Conservation (phyloP, 2,329 filamentous ascomycete species). For the Colletotrichum sp. region DNA sequence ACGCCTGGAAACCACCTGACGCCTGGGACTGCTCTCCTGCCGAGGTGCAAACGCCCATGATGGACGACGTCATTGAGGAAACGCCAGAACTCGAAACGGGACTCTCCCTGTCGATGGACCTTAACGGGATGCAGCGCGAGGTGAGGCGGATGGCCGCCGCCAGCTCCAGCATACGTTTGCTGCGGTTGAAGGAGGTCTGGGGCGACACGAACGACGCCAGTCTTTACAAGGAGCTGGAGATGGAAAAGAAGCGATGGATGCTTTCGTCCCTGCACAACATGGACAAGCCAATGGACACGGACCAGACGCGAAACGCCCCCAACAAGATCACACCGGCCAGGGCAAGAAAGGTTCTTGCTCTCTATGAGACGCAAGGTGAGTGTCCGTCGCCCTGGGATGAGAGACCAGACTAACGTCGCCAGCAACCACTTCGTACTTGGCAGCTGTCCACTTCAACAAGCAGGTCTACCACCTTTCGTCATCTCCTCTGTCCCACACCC, state of each 20-base stretch:
- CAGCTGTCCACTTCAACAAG: conserved; percentile 42
- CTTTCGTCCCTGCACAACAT: conserved; percentile 58
- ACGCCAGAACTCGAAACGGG: conserved; percentile 17
- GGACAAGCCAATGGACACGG: conserved; percentile 34
- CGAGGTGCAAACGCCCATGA: conserved; percentile 19
- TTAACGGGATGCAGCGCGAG: conserved; percentile 52
- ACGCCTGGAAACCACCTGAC: conserved; percentile 49
- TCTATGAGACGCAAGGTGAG: conserved; percentile 57
- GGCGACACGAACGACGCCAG: conserved; percentile 46
- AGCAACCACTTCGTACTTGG: conserved; percentile 56
- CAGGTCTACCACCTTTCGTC: conserved; percentile 52
- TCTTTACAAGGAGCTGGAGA: conserved; percentile 54
- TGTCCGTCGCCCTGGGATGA: conserved; percentile 18
- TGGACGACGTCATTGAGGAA: conserved; percentile 25
- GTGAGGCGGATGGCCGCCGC: conserved; percentile 60
- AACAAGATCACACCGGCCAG: conserved; percentile 22
- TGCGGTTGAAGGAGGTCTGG: conserved; percentile 58
- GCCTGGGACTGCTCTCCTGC: conserved; percentile 43
- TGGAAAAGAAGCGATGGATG: conserved; percentile 67
- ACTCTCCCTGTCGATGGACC: conserved; percentile 24
- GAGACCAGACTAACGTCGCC: not conserved
- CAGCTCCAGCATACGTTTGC: conserved; percentile 54
- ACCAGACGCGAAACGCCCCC: conserved; percentile 5
- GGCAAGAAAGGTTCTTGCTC: conserved; percentile 44
- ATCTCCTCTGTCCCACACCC: conserved; percentile 38